Percentiles rank a stretch among this genome's conserved stretches.
These are phyloP conservation scores for Schizochytrium sp. DNA, from an alignment of 108 stramenopile genomes.

Conservation along the genomic window DNA sequence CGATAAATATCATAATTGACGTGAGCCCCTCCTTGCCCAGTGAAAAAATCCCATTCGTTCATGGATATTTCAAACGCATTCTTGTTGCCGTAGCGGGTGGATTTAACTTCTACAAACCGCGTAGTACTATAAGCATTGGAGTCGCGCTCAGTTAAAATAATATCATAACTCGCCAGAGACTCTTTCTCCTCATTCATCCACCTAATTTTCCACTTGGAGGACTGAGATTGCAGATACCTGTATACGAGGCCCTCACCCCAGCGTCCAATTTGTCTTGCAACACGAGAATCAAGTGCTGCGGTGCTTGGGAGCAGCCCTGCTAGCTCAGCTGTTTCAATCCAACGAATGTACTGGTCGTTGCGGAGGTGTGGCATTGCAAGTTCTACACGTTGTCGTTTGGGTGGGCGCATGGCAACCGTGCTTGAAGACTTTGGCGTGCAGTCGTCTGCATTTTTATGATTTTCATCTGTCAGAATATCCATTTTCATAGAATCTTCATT, in stretches of 20 bases:
- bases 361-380: not conserved
- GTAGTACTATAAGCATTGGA: not conserved
- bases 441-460: not conserved
- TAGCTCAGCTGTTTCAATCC: not conserved
- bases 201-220: conserved; percentile 28
- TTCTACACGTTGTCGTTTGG: not conserved
- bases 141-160: conserved; percentile 12
- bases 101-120: conserved; percentile 41
- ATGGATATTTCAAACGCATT: conserved; percentile 40
- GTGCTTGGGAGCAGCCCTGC: not conserved
- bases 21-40: not conserved
- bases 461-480: not conserved
- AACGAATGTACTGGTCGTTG: not conserved
- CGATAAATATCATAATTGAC: conserved; percentile 41
- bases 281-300: not conserved
- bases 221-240: not conserved
- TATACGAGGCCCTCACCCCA: conserved; percentile 41
- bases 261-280: not conserved
- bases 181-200: conserved; percentile 53
- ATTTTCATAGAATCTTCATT: not conserved
- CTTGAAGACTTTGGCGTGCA: not conserved
- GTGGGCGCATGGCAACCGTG: not conserved
- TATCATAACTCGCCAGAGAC: conserved; percentile 21
- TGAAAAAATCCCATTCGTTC: conserved; percentile 40
- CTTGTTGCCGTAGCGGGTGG: not conserved